Evolutionary conservation across 2,329 filamentous ascomycete species (phyloP).

Genomic region (Alternaria consortialis): DNA sequence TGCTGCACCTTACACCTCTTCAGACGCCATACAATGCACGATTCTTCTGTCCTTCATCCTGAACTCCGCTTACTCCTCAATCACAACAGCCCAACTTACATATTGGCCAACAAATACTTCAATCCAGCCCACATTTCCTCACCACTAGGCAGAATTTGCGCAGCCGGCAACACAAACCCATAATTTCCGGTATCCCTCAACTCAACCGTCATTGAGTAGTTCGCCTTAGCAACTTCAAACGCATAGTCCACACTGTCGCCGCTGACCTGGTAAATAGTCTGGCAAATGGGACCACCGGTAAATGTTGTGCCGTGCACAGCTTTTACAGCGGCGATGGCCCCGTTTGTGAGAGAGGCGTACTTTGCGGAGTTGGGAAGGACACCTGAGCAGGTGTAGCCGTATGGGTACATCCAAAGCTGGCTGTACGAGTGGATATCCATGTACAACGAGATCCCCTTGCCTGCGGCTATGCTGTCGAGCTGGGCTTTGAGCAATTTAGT

Average conservation of each 20-base stretch:
- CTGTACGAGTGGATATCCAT: conserved; percentile 72
- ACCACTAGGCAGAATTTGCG: conserved; percentile 58
- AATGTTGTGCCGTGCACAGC: conserved; percentile 60
- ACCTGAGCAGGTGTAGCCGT: conserved; percentile 67
- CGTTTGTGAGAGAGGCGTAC: conserved; percentile 60
- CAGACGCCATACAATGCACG: neutral
- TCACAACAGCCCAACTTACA: neutral
- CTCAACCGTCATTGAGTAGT: conserved; percentile 60
- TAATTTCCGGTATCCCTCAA: conserved; percentile 59
- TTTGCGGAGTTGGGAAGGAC: conserved; percentile 58
- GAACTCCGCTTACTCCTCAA: neutral
- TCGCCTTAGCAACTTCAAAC: conserved; percentile 53
- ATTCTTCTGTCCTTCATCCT: too few species aligned
- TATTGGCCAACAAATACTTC: conserved; percentile 30
- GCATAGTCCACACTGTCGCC: conserved; percentile 58
- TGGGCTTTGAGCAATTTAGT: conserved; percentile 58
- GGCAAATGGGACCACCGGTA: conserved; percentile 62
- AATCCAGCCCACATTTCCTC: conserved; percentile 59
- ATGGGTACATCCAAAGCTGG: conserved; percentile 60
- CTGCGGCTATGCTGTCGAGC: conserved; percentile 54
- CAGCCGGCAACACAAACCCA: conserved; percentile 61
- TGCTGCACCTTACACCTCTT: neutral
- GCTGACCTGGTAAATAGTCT: conserved; percentile 67
- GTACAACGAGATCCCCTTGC: conserved; percentile 66
- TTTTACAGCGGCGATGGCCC: conserved; percentile 63